phyloP scores from a whole-genome alignment of 208 protist genomes.

The Trypanosoma caninum region DNA sequence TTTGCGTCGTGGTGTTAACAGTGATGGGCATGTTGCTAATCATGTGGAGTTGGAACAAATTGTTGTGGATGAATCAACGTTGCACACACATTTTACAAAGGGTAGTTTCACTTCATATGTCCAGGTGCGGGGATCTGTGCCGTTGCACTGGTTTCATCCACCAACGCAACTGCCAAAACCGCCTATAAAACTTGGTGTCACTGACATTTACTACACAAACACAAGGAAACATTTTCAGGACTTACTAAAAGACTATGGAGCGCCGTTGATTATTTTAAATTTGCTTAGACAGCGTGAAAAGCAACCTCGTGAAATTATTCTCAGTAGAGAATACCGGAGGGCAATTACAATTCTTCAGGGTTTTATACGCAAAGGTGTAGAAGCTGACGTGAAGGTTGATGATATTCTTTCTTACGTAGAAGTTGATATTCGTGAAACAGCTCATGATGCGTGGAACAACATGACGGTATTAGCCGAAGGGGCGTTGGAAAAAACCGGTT shows the following conservation, averaged over 20 bases:
- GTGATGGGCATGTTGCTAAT: slow-evolving; percentile 79
- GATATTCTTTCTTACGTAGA: slow-evolving; percentile 70
- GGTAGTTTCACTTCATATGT: slow-evolving; percentile 65
- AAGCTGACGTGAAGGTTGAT: slow-evolving; percentile 17
- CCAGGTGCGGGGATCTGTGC: slow-evolving; percentile 84
- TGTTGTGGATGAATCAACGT: slow-evolving; percentile 51
- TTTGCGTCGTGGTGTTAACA: slow-evolving; percentile 93
- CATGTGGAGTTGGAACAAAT: slow-evolving; percentile 91
- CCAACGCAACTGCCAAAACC: slow-evolving; percentile 75
- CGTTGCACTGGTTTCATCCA: slow-evolving; percentile 80
- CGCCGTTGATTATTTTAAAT: slow-evolving; percentile 91
- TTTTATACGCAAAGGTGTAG: slow-evolving; percentile 1
- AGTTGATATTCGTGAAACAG: slow-evolving; percentile 77
- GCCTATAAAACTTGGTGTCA: slow-evolving; percentile 63
- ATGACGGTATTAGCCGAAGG: slow-evolving; percentile 53
- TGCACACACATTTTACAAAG: slow-evolving; percentile 13
- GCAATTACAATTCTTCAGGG: slow-evolving; percentile 52
- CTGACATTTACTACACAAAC: slow-evolving; percentile 38
- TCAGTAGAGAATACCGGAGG: slow-evolving; percentile 66
- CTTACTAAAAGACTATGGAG: slow-evolving; percentile 87
- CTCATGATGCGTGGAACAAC: slow-evolving; percentile 70
- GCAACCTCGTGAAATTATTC: slow-evolving; percentile 73
- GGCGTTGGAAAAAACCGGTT: slow-evolving; percentile 35
- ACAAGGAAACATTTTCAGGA: slow-evolving; percentile 91
- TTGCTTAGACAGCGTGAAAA: slow-evolving; percentile 90